A percentile compares a stretch with the other conserved stretches of the same genome.
These are phyloP conservation scores for Botryobasidium botryosum DNA, from an alignment of 768 basidiomycete species.

Conservation along the genomic window DNA sequence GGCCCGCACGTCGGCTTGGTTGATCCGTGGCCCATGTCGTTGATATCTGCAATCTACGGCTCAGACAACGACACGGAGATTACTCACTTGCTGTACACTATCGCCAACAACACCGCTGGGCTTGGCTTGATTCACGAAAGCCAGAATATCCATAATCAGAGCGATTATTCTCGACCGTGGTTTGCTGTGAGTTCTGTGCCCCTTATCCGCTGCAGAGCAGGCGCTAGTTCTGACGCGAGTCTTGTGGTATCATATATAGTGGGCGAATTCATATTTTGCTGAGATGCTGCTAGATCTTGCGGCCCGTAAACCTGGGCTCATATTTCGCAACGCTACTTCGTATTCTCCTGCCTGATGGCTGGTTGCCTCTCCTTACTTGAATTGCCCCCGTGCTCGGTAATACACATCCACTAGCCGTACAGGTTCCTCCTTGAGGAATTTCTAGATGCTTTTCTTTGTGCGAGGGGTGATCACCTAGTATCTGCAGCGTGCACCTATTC, in stretches of 20 bases:
- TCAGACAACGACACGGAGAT: slow-evolving; percentile 60
- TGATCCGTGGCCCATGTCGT: slow-evolving; percentile 77
- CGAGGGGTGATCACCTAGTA: no score
- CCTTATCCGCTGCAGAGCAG: neutral
- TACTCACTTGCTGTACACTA: slow-evolving; percentile 37
- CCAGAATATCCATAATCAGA: slow-evolving; percentile 39
- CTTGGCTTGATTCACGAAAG: slow-evolving; percentile 70
- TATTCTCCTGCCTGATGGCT: no score
- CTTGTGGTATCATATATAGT: slow-evolving; percentile 20
- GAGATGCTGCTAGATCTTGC: slow-evolving; percentile 71
- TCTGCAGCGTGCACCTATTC: no score
- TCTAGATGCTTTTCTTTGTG: no score
- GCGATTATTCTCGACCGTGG: slow-evolving; percentile 52
- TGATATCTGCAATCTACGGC: slow-evolving; percentile 55
- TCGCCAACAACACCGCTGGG: slow-evolving; percentile 56
- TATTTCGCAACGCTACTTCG: slow-evolving; percentile 37
- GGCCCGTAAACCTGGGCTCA: slow-evolving; percentile 48
- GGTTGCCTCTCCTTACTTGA: no score
- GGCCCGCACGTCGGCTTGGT: slow-evolving; percentile 59
- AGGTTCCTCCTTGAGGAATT: no score
- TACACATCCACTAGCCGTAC: no score
- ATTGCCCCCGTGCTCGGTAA: no score
- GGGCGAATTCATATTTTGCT: slow-evolving; percentile 36
- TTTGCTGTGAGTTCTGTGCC: slow-evolving; percentile 45
- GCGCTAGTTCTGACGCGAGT: neutral